These are phyloP conservation scores for Candida boleticola DNA, from an alignment of 805 yeast species.

Conservation along the genomic window DNA sequence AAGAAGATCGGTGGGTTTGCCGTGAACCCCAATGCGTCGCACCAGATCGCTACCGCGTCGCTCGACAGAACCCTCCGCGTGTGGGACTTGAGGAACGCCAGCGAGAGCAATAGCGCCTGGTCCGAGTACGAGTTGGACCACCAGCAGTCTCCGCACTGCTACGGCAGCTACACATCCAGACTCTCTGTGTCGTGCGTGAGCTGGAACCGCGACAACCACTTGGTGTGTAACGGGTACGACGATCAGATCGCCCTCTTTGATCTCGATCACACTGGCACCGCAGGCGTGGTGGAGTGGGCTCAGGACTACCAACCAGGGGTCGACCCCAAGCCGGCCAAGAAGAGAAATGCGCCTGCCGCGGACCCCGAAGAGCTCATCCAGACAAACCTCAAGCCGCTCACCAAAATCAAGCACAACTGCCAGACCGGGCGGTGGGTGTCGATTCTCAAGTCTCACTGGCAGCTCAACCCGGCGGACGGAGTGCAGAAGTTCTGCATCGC, in stretches of 20 bases:
- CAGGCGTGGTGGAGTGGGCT: constrained; percentile 26
- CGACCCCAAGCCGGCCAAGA: constrained; percentile 11
- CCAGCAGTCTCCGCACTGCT: constrained; percentile 44
- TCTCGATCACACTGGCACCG: constrained; percentile 40
- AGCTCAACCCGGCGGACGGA: constrained; percentile 63
- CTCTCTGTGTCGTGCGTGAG: constrained; percentile 83
- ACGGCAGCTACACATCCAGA: constrained; percentile 68
- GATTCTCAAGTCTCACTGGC: constrained; percentile 88
- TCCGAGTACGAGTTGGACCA: constrained; percentile 47
- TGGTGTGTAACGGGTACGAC: constrained; percentile 93
- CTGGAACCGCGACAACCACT: constrained; percentile 65
- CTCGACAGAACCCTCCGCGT: constrained; percentile 79
- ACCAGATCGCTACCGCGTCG: constrained; percentile 83
- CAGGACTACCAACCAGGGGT: constrained; percentile 14
- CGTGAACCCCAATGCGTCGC: constrained; percentile 63
- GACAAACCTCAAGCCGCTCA: constrained; percentile 52
- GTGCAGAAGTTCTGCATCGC: constrained; percentile 85
- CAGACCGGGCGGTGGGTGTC: constrained; percentile 98
- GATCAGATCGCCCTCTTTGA: constrained; percentile 73
- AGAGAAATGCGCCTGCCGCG: constrained; percentile 7
- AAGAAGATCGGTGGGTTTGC: constrained; percentile 91
- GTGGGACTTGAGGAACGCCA: constrained; percentile 76
- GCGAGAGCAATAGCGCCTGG: constrained; percentile 45
- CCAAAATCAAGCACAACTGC: constrained; percentile 80
- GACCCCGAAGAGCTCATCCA: constrained; percentile 22